Base-by-base conservation (phyloP, 768 basidiomycete species). In the Kwoniella europaea region DNA sequence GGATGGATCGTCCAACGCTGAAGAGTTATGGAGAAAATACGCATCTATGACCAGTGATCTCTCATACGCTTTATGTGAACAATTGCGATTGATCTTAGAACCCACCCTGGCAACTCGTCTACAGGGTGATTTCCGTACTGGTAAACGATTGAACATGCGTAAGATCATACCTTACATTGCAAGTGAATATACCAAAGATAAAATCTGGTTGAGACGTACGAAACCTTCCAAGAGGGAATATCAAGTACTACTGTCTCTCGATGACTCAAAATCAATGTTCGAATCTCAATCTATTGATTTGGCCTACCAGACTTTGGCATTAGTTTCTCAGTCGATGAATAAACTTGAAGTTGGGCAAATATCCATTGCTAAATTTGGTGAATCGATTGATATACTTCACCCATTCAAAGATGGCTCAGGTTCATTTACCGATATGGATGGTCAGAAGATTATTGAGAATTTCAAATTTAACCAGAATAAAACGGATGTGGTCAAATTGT, bases 141-240 rank as follows among this genome's bases (percentile, higher is more conserved):
- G 97, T 63, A 99, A 99, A 85, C 88, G 96, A 20, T 88, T 99
- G 41, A 98, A 98, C 84, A 98, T 98, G 96, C 94, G 95, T 83
- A 95, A 95, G 85, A 93, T 98, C 82, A 95, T 99, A 71, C 90
- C 92, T 3, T 98, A 96, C 86, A 95, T 99, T 71, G 96, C 97
- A 44, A 93, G 91, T 85, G 97, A 99, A 85, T 99, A 93, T 86
- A 98, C 95, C 63, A 98, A 98, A 83, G 96, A 99, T 87, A 95
- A 95, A 85, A 98, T 98, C 74, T 99, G 97, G 97, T 86, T 98
- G 44, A 91, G 96, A 27, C 88, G 97, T 22, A 97, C 95, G 3
- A 90, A 91, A 61, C 96, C 97, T 5, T 94, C 92, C 81, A 90
- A 92, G 77, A 88, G 97, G 59, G 95, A 97, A 80, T 98, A 98